These are phyloP conservation scores for Eudorina sp. DNA, from an alignment of 139 green algal genomes.

Conservation along the genomic window DNA sequence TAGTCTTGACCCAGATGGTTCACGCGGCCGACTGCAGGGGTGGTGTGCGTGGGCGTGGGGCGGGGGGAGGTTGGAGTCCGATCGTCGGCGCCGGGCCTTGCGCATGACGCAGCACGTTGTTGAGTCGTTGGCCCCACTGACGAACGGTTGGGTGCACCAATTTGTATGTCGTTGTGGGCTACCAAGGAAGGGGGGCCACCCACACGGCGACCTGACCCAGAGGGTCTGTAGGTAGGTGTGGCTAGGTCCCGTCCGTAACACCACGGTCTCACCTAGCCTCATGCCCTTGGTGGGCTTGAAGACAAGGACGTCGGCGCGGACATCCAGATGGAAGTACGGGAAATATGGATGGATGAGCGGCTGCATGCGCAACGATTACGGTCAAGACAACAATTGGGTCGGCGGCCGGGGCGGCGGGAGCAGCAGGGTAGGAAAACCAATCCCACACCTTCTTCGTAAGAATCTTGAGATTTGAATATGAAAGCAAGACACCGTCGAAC, in stretches of 20 bases:
- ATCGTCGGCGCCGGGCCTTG: no score
- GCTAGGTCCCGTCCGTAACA: no score
- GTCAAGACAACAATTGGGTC: background rate
- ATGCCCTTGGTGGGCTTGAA: constrained; percentile 62
- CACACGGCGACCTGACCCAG: no score
- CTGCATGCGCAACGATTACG: background rate
- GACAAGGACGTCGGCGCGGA: constrained; percentile 61
- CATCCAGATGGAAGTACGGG: constrained; percentile 65
- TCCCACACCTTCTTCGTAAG: constrained; percentile 33
- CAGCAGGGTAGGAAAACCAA: background rate
- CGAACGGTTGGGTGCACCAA: no score
- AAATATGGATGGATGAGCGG: constrained; percentile 74
- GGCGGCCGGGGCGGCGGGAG: constrained; percentile 10
- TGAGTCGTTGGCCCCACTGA: no score
- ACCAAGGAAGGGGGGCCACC: no score
- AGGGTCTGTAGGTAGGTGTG: no score
- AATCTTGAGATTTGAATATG: constrained; percentile 54
- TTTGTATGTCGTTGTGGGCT: no score
- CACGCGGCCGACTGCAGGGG: constrained; percentile 69
- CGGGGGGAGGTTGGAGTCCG: background rate
- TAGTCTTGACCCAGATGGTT: constrained; percentile 76
- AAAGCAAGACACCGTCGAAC: constrained; percentile 65
- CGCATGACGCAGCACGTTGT: no score
- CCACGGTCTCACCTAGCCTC: constrained; percentile 58
- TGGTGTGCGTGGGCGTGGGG: background rate